phyloP scores from a whole-genome alignment of 2,329 filamentous ascomycete species.

The Pseudocercospora musae region DNA sequence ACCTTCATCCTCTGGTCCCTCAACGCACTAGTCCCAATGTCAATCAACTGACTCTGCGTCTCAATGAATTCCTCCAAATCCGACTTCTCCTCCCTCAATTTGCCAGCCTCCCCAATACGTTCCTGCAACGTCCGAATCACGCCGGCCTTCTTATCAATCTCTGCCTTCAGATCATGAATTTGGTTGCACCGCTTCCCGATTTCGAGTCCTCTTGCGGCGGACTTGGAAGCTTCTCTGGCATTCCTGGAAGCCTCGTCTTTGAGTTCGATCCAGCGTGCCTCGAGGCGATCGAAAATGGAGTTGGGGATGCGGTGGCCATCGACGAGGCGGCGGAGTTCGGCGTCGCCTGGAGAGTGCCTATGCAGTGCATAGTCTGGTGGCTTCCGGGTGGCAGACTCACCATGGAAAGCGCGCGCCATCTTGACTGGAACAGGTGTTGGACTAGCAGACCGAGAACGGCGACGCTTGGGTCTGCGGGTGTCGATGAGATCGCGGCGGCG shows the following conservation, averaged over 20 bases:
- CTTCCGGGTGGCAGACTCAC: no score
- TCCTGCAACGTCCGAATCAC: background rate
- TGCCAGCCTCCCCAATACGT: background rate
- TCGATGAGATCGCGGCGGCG: background rate
- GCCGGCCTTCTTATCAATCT: background rate
- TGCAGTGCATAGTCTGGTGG: background rate
- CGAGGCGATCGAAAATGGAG: background rate
- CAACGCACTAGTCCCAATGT: conserved; percentile 6
- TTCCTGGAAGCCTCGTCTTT: background rate
- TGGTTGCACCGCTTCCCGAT: conserved; percentile 11
- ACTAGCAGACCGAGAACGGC: background rate
- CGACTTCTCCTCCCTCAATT: conserved; percentile 9
- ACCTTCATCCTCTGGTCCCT: conserved; percentile 10
- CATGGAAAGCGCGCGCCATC: background rate
- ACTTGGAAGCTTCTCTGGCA: background rate
- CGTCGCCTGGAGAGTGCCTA: background rate
- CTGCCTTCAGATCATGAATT: background rate
- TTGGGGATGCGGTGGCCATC: background rate
- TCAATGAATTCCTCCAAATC: background rate
- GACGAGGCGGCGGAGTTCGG: background rate
- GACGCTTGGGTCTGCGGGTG: background rate
- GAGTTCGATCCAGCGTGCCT: background rate
- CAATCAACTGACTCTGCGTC: conserved; percentile 5
- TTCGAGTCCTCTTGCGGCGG: conserved; percentile 2
- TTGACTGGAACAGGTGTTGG: background rate